Conservation (phyloP, 2,329 filamentous ascomycete species). For the Colletotrichum viniferum region DNA sequence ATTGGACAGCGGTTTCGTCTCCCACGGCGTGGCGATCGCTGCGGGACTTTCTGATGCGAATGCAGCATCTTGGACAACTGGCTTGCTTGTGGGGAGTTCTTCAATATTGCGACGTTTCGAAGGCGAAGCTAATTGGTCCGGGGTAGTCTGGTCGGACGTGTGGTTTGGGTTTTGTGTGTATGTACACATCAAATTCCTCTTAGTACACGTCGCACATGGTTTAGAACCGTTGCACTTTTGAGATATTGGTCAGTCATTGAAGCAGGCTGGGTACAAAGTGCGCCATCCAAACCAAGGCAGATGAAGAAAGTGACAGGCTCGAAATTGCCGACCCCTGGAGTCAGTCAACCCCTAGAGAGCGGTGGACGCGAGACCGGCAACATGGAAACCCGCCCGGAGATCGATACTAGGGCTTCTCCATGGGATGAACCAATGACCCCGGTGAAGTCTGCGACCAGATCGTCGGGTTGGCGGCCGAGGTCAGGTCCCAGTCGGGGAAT, state of each 20-base stretch:
- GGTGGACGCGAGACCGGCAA: conserved; percentile 10
- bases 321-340: conserved; percentile 7
- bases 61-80: not conserved
- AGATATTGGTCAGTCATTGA: conserved; percentile 4
- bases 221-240: conserved; percentile 27
- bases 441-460: conserved; percentile 1
- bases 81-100: not conserved
- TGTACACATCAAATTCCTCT: conserved; percentile 24
- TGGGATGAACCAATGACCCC: conserved; percentile 5
- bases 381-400: not conserved
- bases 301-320: not conserved
- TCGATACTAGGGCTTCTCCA: not conserved
- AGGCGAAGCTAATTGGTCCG: conserved; percentile 17
- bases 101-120: conserved; percentile 22
- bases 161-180: conserved; percentile 18
- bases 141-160: conserved; percentile 5
- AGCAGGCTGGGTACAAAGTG: not conserved
- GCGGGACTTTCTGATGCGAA: conserved; percentile 8
- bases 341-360: not conserved
- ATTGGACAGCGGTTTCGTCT: not conserved
- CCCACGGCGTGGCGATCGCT: conserved; percentile 5
- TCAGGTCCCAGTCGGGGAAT: not conserved
- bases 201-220: conserved; percentile 27
- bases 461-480: conserved; percentile 6
- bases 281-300: not conserved